phyloP scores from a whole-genome alignment of 495 filamentous ascomycete genomes.

The Penicillium riverlandense region DNA sequence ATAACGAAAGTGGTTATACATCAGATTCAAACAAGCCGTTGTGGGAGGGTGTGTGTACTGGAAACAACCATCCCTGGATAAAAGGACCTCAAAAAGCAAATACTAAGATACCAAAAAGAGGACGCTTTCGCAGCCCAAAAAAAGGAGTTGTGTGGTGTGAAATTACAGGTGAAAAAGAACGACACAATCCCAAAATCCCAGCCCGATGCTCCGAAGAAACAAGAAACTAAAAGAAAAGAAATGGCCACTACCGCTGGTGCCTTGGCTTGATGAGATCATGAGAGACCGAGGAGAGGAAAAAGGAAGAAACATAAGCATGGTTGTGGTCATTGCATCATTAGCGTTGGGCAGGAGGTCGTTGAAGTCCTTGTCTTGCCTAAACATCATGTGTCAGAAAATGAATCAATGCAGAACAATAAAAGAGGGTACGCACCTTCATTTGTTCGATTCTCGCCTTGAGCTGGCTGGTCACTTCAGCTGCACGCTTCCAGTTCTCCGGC shows the following conservation, averaged over 20 bases:
- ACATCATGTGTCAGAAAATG: background rate
- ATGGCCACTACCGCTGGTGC: no score
- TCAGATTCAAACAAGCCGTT: no score
- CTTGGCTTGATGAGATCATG: background rate
- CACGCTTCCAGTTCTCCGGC: constrained; percentile 93
- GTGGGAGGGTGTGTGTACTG: no score
- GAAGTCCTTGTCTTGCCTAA: constrained; percentile 38
- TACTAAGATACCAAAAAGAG: no score
- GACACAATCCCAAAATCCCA: no score
- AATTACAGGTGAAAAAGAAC: no score
- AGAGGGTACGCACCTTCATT: constrained; percentile 55
- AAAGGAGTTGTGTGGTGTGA: no score
- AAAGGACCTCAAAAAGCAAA: no score
- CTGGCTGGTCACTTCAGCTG: constrained; percentile 97
- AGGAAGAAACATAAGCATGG: constrained; percentile 11
- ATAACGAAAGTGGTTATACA: no score
- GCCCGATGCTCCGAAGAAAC: constrained; percentile 7
- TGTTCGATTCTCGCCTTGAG: constrained; percentile 93
- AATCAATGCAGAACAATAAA: background rate
- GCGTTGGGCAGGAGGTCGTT: constrained; percentile 31
- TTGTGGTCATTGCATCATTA: constrained; percentile 28
- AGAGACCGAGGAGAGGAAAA: constrained; percentile 6
- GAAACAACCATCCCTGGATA: no score
- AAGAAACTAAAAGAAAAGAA: constrained; percentile 5
- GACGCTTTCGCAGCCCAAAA: no score